Evolutionary conservation across 495 filamentous ascomycete species (phyloP).

Genomic region (Aspergillus campestris): DNA sequence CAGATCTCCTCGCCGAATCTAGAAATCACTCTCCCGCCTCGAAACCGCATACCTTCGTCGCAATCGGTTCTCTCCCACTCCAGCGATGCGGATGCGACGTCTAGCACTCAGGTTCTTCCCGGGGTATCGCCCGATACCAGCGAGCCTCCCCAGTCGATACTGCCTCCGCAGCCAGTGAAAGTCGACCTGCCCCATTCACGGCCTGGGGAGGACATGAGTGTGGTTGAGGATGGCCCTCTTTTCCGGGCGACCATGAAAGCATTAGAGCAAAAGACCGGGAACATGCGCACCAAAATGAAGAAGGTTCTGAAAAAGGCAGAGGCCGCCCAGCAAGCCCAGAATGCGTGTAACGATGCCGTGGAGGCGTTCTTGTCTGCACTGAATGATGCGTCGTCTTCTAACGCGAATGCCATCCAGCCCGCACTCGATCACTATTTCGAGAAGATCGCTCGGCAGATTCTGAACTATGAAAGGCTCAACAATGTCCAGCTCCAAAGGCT

Average conservation of each 20-base stretch:
- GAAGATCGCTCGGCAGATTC: slow-evolving; percentile 87
- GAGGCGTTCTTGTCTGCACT: slow-evolving; percentile 78
- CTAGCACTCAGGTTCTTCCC: slow-evolving; percentile 48
- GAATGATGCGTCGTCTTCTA: slow-evolving; percentile 78
- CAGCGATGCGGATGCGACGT: slow-evolving; percentile 50
- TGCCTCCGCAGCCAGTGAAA: slow-evolving; percentile 54
- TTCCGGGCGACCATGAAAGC: slow-evolving; percentile 97
- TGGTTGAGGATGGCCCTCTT: slow-evolving; percentile 84
- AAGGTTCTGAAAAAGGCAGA: slow-evolving; percentile 90
- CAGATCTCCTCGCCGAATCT: slow-evolving; percentile 57
- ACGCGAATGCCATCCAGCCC: slow-evolving; percentile 90
- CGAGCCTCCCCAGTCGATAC: slow-evolving; percentile 37
- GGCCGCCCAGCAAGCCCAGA: slow-evolving; percentile 70
- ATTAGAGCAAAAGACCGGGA: slow-evolving; percentile 93
- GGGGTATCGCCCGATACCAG: slow-evolving; percentile 50
- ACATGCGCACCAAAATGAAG: slow-evolving; percentile 87
- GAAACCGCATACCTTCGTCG: slow-evolving; percentile 70
- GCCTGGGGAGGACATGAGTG: slow-evolving; percentile 79
- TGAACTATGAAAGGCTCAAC: slow-evolving; percentile 79
- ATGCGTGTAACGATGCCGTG: slow-evolving; percentile 75
- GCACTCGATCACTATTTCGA: slow-evolving; percentile 98
- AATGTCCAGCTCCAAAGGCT: slow-evolving; percentile 76
- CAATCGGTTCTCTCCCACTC: slow-evolving; percentile 73
- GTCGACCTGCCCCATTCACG: slow-evolving; percentile 82
- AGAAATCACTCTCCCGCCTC: slow-evolving; percentile 62